Evolutionary conservation across 805 yeast species (phyloP), one percentile per base, ranked within the genome.

Genomic region (Candida yuanshanica): DNA sequence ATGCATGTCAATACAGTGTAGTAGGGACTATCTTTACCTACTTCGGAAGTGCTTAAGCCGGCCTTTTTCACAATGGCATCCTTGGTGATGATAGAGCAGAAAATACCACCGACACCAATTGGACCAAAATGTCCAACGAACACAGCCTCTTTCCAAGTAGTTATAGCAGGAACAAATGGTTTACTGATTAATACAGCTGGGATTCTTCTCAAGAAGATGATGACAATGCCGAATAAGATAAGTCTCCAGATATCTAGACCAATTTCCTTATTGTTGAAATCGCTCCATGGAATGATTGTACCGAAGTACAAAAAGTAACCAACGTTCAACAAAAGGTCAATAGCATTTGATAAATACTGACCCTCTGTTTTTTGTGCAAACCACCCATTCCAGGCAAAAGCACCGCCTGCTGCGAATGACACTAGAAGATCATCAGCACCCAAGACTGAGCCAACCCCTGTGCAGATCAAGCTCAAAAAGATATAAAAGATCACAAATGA

Each of bases 81-180:
- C 53, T 85, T 74, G 1, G 95, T 86, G 48, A 88, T 67, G 37
- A 88, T 79, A 6, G 85, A 79, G 33, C 91, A 90, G 60, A 84
- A 88, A 7, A 88, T 69, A 2, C 95, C 95, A 42, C 96, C 96
- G 17, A 88, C 96, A 35, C 96, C 96, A 55, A 89, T 85, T 2
- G 96, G 96, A 12, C 96, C 96, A 62, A 89, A 89, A 64, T 88
- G 95, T 18, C 96, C 96, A 59, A 93, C 86, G 62, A 89, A 89
- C 2, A 88, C 58, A 0, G 96, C 96, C 60, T 89, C 96, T 58
- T 95, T 77, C 95, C 96, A 89, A 10, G 86, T 75, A 53, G 86
- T 80, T 26, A 89, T 76, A 57, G 88, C 96, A 0, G 96, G 96
- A 2, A 86, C 81, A 21, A 87, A 57, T 0, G 90, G 88, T 55